Evolutionary conservation across 1,284 basidiomycete species (phyloP).

Genomic region (Moesziomyces globuligerus): DNA sequence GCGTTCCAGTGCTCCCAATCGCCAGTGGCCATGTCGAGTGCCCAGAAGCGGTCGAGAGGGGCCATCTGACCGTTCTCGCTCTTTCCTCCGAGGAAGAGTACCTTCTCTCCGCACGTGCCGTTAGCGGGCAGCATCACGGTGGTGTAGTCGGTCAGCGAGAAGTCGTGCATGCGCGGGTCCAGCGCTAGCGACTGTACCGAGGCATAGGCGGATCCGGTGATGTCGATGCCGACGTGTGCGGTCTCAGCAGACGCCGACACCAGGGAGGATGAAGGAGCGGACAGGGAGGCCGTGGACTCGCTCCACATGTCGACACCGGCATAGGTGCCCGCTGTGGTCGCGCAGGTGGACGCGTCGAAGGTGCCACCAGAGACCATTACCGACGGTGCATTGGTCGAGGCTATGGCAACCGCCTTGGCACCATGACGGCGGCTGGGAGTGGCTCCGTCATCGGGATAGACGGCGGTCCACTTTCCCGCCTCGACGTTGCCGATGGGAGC

Average conservation of each 20-base stretch:
- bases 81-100: constrained; percentile 66
- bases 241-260: constrained; percentile 6
- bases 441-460: constrained; percentile 16
- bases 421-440: constrained; percentile 14
- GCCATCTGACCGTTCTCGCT: constrained; percentile 50
- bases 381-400: constrained; percentile 10
- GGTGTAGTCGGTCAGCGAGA: constrained; percentile 62
- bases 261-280: neutral
- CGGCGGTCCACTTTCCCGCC: constrained; percentile 24
- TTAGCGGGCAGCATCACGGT: constrained; percentile 37
- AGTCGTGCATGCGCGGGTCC: constrained; percentile 31
- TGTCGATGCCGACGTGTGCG: constrained; percentile 20
- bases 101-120: constrained; percentile 18
- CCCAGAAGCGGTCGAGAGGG: constrained; percentile 47
- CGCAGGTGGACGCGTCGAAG: constrained; percentile 23
- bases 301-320: constrained; percentile 39
- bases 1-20: constrained; percentile 56
- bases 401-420: constrained; percentile 26
- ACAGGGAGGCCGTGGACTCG: constrained; percentile 3
- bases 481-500: constrained; percentile 26
- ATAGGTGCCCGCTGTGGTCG: constrained; percentile 19
- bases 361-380: constrained; percentile 37
- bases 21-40: constrained; percentile 53
- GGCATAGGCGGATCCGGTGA: constrained; percentile 7
- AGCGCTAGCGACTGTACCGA: constrained; percentile 27